Evolutionary conservation across 371 early-diverging fungal species (phyloP).

Genomic region (Mucor circinelloides): DNA sequence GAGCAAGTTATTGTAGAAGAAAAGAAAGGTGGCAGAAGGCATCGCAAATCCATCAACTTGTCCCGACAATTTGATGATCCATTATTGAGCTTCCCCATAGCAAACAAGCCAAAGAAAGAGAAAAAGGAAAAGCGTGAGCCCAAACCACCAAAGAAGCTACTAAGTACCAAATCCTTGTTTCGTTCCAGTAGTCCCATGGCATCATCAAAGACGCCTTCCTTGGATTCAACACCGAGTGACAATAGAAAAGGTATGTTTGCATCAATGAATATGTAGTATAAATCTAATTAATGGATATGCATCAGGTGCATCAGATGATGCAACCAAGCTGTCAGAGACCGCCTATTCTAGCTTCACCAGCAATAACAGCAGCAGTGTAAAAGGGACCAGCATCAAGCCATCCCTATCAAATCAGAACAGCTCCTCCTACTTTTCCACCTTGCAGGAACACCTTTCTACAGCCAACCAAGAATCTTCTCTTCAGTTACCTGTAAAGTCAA

Average conservation of each 20-base stretch:
- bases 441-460: neutral
- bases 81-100: conserved; percentile 10
- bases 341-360: neutral
- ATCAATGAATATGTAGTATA: neutral
- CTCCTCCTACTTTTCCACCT: neutral
- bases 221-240: neutral
- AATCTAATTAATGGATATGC: neutral
- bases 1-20: neutral
- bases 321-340: neutral
- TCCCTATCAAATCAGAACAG: neutral
- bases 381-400: neutral
- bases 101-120: conserved; percentile 15
- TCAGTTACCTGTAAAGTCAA: neutral
- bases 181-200: neutral
- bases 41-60: conserved; percentile 6
- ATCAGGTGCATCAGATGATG: neutral
- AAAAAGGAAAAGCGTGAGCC: neutral
- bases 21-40: neutral
- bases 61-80: conserved; percentile 17
- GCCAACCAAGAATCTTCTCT: neutral
- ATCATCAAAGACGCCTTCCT: neutral
- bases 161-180: neutral
- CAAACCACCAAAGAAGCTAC: neutral
- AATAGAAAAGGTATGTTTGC: neutral
- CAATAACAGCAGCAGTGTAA: neutral